These are phyloP conservation scores for Peronospora tabacina DNA, from an alignment of 352 stramenopile species.

Conservation along the genomic window DNA sequence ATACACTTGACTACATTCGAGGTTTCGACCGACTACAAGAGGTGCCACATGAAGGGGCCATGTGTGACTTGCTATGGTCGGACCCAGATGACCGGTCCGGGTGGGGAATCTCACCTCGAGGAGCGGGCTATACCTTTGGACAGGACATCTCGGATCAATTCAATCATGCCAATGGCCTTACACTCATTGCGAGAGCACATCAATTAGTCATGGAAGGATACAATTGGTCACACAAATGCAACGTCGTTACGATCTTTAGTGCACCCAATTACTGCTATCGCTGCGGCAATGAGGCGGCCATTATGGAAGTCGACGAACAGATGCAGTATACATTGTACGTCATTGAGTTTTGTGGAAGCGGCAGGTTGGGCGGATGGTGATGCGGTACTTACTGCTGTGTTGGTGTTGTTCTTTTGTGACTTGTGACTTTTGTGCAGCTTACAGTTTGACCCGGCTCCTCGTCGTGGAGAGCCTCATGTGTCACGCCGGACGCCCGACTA, in stretches of 20 bases:
- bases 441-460: slow-evolving; percentile 92
- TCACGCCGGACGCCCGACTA: slow-evolving; percentile 91
- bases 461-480: slow-evolving; percentile 90
- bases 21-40: slow-evolving; percentile 89
- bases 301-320: slow-evolving; percentile 95
- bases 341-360: too few species aligned
- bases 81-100: slow-evolving; percentile 98
- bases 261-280: slow-evolving; percentile 99
- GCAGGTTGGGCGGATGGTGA: too few species aligned
- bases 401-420: slow-evolving; percentile 8
- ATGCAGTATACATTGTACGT: slow-evolving; percentile 94
- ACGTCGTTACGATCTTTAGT: slow-evolving; percentile 98
- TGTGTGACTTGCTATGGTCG: slow-evolving; percentile 98
- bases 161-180: slow-evolving; percentile 94
- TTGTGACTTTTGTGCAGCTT: slow-evolving; percentile 47
- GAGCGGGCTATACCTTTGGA: slow-evolving; percentile 97
- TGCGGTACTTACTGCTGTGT: background rate
- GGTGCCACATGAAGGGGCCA: slow-evolving; percentile 88
- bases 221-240: slow-evolving; percentile 92
- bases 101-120: slow-evolving; percentile 97
- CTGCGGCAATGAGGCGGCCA: slow-evolving; percentile 96
- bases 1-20: slow-evolving; percentile 90
- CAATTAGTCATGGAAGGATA: slow-evolving; percentile 88
- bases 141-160: slow-evolving; percentile 98
- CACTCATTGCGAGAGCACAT: slow-evolving; percentile 96